Conservation (phyloP, 192 early-diverging fungal genomes). For the Phycomyces blakesleeanus region DNA sequence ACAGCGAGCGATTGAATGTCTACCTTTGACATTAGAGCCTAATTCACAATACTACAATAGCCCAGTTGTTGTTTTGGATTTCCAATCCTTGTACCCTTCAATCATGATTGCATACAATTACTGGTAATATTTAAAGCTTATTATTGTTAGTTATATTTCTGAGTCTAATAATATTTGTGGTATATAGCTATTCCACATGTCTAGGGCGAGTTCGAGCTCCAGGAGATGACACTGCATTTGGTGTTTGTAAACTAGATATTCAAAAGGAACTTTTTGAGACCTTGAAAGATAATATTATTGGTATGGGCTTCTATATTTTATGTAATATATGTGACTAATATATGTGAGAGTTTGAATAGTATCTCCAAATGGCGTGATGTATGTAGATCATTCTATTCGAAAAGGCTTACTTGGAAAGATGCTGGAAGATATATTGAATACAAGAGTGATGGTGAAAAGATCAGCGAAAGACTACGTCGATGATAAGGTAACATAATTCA, state of each 20-base stretch:
- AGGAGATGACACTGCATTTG: slow-evolving; percentile 51
- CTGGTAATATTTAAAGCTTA: slow-evolving; percentile 41
- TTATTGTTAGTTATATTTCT: slow-evolving; percentile 8
- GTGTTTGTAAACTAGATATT: slow-evolving; percentile 57
- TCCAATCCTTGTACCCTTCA: slow-evolving; percentile 91
- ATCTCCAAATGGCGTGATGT: slow-evolving; percentile 82
- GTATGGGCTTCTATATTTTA: slow-evolving; percentile 28
- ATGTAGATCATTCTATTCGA: slow-evolving; percentile 81
- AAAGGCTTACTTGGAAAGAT: slow-evolving; percentile 76
- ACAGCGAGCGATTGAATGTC: slow-evolving; percentile 75
- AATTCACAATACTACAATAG: slow-evolving; percentile 75
- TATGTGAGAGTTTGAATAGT: slow-evolving; percentile 22
- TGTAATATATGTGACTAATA: not conserved
- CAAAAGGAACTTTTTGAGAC: slow-evolving; percentile 57
- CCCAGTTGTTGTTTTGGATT: slow-evolving; percentile 88
- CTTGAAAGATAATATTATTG: slow-evolving; percentile 67
- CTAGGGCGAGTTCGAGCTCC: slow-evolving; percentile 53
- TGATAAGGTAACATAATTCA: slow-evolving; percentile 42
- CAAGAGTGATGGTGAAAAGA: slow-evolving; percentile 85
- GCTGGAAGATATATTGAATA: slow-evolving; percentile 85
- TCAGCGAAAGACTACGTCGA: slow-evolving; percentile 71
- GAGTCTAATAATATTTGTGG: not conserved
- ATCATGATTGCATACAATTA: slow-evolving; percentile 97
- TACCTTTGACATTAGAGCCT: slow-evolving; percentile 91
- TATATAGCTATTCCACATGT: slow-evolving; percentile 75